Percentiles rank a stretch among this genome's conserved stretches.
Conservation (phyloP, 768 basidiomycete genomes). For the Myochromella boudieri region DNA sequence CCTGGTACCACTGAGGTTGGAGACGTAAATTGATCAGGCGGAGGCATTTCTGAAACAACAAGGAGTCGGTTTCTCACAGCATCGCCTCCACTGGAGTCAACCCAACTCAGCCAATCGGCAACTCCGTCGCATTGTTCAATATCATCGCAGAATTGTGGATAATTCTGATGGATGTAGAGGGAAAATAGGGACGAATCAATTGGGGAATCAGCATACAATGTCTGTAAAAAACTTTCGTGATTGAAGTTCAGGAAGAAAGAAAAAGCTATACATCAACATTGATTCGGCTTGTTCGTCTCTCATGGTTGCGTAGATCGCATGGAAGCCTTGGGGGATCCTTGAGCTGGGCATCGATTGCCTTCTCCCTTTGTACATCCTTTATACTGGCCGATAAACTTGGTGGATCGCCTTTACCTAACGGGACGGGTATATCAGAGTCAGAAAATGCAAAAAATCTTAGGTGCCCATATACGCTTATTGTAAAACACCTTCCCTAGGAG, state of each 20-base stretch:
- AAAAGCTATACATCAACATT: constrained; percentile 61
- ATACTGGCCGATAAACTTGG: constrained; percentile 51
- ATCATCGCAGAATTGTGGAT: constrained; percentile 78
- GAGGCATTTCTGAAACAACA: neutral
- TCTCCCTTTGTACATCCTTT: constrained; percentile 64
- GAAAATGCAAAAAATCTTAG: neutral
- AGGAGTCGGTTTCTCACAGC: constrained; percentile 39
- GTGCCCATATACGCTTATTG: constrained; percentile 90
- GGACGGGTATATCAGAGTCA: constrained; percentile 4
- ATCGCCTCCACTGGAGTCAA: constrained; percentile 68
- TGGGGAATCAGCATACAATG: constrained; percentile 78
- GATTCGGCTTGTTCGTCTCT: constrained; percentile 69
- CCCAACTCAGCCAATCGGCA: constrained; percentile 75
- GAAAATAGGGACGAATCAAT: constrained; percentile 90
- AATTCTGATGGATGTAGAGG: constrained; percentile 93
- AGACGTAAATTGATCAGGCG: neutral
- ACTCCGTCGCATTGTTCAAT: constrained; percentile 72
- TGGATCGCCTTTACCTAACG: constrained; percentile 73
- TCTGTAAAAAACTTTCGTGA: neutral
- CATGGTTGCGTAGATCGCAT: constrained; percentile 53
- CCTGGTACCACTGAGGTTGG: constrained; percentile 57
- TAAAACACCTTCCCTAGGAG: constrained; percentile 91
- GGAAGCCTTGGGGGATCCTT: constrained; percentile 60
- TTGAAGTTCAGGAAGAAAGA: neutral
- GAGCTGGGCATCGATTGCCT: constrained; percentile 53